Percentiles rank a stretch among this genome's conserved stretches.
phyloP scores from a whole-genome alignment of 1,284 basidiomycete genomes.

The Xerocomus nothofagi region DNA sequence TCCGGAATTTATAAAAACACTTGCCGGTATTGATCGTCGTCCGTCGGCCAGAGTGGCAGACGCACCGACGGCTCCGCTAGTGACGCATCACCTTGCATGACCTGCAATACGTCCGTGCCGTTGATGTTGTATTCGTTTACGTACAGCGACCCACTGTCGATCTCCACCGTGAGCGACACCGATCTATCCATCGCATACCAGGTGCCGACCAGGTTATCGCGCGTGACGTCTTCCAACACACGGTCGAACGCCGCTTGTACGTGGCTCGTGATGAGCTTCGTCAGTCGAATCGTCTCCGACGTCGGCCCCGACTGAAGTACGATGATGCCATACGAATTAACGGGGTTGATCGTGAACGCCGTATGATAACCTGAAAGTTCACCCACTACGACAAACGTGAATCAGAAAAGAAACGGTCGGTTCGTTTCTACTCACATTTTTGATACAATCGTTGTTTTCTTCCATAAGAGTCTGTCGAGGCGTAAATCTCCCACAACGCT shows the following conservation, averaged over 20 bases:
- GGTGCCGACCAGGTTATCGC: constrained; percentile 13
- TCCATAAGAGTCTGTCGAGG: constrained; percentile 34
- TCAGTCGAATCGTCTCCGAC: constrained; percentile 38
- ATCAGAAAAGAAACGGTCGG: no score
- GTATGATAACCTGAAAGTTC: constrained; percentile 46
- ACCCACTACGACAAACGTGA: constrained; percentile 38
- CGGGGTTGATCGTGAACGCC: constrained; percentile 45
- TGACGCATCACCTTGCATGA: constrained; percentile 16
- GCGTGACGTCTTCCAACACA: constrained; percentile 29
- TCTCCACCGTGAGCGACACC: constrained; percentile 15
- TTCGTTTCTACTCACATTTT: constrained; percentile 26
- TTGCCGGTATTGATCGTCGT: constrained; percentile 23
- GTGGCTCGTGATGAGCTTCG: constrained; percentile 39
- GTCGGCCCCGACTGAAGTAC: constrained; percentile 46
- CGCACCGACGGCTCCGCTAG: constrained; percentile 2
- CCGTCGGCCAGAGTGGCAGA: constrained; percentile 21
- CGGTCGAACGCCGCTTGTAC: constrained; percentile 44
- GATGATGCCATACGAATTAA: constrained; percentile 47
- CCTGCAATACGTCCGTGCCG: constrained; percentile 21
- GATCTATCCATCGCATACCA: constrained; percentile 22
- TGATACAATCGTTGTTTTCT: constrained; percentile 40
- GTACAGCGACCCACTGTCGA: constrained; percentile 26
- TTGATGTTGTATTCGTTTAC: constrained; percentile 23
- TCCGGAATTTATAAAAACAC: background rate
- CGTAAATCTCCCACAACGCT: constrained; percentile 51